Conservation (phyloP, 2,329 filamentous ascomycete genomes). For the Calonectria naviculata region DNA sequence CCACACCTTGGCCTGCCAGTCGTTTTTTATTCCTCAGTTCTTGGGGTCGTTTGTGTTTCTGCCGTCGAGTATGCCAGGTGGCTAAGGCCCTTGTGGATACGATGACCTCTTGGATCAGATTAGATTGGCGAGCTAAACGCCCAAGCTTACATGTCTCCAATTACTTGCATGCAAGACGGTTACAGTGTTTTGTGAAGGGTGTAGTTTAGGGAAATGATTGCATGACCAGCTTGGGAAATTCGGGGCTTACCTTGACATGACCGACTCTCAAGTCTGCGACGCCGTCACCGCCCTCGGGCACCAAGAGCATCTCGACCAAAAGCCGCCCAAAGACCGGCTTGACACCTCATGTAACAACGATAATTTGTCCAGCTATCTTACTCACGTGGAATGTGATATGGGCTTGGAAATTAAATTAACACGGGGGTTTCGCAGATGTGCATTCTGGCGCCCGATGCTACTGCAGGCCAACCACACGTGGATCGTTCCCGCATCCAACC, state of each 20-base stretch:
- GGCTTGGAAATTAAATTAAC: conserved; percentile 33
- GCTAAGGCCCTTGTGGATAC: conserved; percentile 30
- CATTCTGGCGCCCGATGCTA: conserved; percentile 31
- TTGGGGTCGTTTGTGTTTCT: conserved; percentile 7
- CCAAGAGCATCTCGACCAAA: not conserved
- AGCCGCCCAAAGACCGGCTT: not conserved
- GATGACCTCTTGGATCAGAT: conserved; percentile 19
- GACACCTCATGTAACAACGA: not conserved
- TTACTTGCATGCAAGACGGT: conserved; percentile 9
- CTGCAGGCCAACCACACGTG: conserved; percentile 15
- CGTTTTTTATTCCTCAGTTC: not conserved
- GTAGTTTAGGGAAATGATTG: not conserved
- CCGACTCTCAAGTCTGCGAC: not conserved
- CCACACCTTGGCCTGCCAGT: not conserved
- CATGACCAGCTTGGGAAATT: not conserved
- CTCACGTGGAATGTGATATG: not conserved
- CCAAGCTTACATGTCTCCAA: conserved; percentile 16
- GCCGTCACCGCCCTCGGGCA: not conserved
- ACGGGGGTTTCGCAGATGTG: conserved; percentile 34
- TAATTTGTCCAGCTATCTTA: not conserved
- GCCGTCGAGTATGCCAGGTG: conserved; percentile 12
- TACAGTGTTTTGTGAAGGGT: conserved; percentile 1
- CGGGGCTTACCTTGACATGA: not conserved
- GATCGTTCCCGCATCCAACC: conserved; percentile 9
- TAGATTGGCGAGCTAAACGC: conserved; percentile 43